Evolutionary conservation across 805 yeast genomes (phyloP).

Genomic region (Yamadazyma kitorensis): DNA sequence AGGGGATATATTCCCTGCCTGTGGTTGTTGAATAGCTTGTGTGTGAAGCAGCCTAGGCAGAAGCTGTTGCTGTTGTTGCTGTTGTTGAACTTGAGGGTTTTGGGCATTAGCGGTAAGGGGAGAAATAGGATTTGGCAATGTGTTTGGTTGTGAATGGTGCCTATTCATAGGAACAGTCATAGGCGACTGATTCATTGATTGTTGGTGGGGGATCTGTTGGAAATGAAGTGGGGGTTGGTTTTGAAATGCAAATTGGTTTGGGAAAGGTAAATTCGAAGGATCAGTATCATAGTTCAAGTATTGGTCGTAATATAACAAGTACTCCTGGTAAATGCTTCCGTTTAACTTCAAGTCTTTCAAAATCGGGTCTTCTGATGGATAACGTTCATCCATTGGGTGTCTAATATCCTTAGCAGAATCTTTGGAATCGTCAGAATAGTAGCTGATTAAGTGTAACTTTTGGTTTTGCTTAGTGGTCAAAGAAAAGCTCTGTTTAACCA

Average conservation of each 20-base stretch:
- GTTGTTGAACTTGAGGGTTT: neutral
- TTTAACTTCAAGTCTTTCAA: slow-evolving; percentile 20
- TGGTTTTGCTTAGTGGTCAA: slow-evolving; percentile 50
- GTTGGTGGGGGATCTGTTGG: too few relatives aligned
- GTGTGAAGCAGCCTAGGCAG: neutral
- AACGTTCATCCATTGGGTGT: slow-evolving; percentile 3
- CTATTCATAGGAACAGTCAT: too few relatives aligned
- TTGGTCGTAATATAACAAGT: slow-evolving; percentile 16
- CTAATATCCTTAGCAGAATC: too few relatives aligned
- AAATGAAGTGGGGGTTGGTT: too few relatives aligned
- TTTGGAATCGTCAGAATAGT: slow-evolving; percentile 22
- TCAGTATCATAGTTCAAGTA: slow-evolving; percentile 6
- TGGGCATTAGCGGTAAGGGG: too few relatives aligned
- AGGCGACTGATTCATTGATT: too few relatives aligned
- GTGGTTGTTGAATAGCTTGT: neutral
- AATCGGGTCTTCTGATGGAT: slow-evolving; percentile 25
- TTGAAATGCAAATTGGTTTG: neutral
- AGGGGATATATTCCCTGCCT: neutral
- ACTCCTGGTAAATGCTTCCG: slow-evolving; percentile 21
- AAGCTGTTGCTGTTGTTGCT: neutral
- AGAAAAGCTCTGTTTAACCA: slow-evolving; percentile 64
- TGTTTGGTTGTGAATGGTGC: too few relatives aligned
- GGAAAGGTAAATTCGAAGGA: neutral
- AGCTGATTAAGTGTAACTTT: slow-evolving; percentile 61
- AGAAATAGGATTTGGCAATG: too few relatives aligned